phyloP scores from a whole-genome alignment of 2,329 filamentous ascomycete species.

The Penicillium sp. region DNA sequence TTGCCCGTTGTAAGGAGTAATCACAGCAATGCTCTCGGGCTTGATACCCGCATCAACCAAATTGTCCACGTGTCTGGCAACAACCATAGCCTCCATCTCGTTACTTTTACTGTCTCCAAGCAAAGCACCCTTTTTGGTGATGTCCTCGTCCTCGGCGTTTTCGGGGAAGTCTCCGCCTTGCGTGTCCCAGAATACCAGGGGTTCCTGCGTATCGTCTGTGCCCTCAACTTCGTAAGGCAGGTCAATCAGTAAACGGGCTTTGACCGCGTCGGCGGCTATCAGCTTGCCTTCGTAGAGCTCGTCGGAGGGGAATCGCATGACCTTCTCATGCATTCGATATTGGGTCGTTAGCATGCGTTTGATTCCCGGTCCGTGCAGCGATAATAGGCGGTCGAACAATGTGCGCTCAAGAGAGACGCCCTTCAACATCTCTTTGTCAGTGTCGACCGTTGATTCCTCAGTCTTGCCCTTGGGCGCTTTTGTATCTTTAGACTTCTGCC shows the following conservation, averaged over 20 bases:
- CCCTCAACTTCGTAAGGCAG: constrained; percentile 74
- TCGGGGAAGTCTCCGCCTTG: constrained; percentile 92
- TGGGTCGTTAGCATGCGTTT: constrained; percentile 96
- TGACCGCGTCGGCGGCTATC: constrained; percentile 76
- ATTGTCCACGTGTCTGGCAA: constrained; percentile 71
- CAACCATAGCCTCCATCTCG: constrained; percentile 81
- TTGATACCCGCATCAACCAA: constrained; percentile 77
- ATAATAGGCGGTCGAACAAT: constrained; percentile 83
- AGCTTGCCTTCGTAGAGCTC: constrained; percentile 82
- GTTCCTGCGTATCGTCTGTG: constrained; percentile 82
- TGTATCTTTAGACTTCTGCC: constrained; percentile 39
- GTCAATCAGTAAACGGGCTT: constrained; percentile 69
- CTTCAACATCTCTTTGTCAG: constrained; percentile 39
- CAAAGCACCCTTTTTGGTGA: constrained; percentile 51
- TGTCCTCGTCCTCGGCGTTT: constrained; percentile 70
- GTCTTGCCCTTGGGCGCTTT: constrained; percentile 28
- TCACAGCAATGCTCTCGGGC: constrained; percentile 82
- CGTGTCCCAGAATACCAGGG: constrained; percentile 91
- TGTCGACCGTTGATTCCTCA: constrained; percentile 34
- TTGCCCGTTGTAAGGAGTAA: constrained; percentile 97
- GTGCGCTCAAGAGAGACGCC: constrained; percentile 76
- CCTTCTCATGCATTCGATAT: constrained; percentile 95
- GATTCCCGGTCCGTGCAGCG: constrained; percentile 75
- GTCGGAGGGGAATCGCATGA: constrained; percentile 91
- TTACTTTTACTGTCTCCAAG: constrained; percentile 84